Evolutionary conservation across 2,329 filamentous ascomycete species (phyloP), one percentile per base, ranked within the genome.

Genomic region (Pleochaeta shiraiana): DNA sequence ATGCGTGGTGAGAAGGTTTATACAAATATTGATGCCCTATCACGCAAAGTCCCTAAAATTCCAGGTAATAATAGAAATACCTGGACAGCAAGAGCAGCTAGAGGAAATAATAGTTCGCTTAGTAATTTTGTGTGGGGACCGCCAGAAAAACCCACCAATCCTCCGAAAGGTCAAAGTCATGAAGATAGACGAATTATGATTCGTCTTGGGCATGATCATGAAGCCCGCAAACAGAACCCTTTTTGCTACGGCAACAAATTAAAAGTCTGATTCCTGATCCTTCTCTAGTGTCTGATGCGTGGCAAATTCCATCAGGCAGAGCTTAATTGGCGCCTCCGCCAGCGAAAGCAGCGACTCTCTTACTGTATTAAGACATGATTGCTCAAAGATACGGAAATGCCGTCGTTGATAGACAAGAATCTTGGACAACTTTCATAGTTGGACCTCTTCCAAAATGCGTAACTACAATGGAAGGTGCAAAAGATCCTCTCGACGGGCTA

Each of bases 171-270:
- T 9, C 53, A 57, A n/a, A 30, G 53, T 31, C 53, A 57, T 57
- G 53, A 57, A 57, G 53, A 57, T 31, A 57, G 21, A 57, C 6
- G n/a, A 57, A 57, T 57, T 26, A 57, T 57, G 53, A 57, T 57
- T 28, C 26, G n/a, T n/a, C 53, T 57, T 57, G 53, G 53, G 53
- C 6, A 57, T 28, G 26, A 57, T 28, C 53, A 30, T 57, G 53
- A 57, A 57, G 53, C 53, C 30, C 28, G 53, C 30, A 57, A 57
- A 57, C 47, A 57, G n/a, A 57, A 12, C 5, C 11, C 11, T 57
- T 57, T 31, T 31, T 57, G n/a, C 21, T 57, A n/a, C 6, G 28
- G 30, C 21, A 60, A 37, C 28, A 60, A 60, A 33, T 57, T 2
- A 21, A 57, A 21, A 57, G 26, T 16, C 24, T 57, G 11, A 1